Evolutionary conservation across 148 eudicot genomes (phyloP), one percentile per base, ranked within the genome.

Genomic region (Camellia lanceoleosa): DNA sequence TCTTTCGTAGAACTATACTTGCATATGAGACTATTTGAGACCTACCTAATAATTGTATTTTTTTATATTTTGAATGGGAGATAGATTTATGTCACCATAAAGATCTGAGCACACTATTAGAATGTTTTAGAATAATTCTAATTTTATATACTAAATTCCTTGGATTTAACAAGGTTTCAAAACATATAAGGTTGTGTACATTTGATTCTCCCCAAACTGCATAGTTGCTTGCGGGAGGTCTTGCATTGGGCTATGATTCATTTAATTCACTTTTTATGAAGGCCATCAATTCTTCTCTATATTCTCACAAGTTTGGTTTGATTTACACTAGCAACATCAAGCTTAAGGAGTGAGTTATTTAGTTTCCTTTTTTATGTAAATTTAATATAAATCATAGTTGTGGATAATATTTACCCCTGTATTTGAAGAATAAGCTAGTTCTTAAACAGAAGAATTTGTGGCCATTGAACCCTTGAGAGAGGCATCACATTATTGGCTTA

Each of bases 391-490:
- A 43, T 66, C 5, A 15, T 55, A 20, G 19, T 16, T 44, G 69
- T 60, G 47, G 47, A 5, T 71, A 51, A 46, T 47, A 13, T 43
- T 44, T 56, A n/a, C 3, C 75, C 71, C 54, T 51, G 55, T 54
- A 44, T 7, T 51, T 14, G 12, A n/a, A 23, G 52, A 71, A 14
- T 63, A 71, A 71, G 49, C 56, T 73, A 71, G 13, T 64, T 42
- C 49, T 41, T n/a, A 71, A 0, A 11, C 59, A 18, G 65, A 49
- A 71, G 6, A 47, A 47, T 47, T 71, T 49, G 74, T 71, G 74
- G 13, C 30, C 58, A 51, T 71, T 71, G 58, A 71, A 71, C n/a
- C 56, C 71, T 78, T 19, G 52, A 59, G 6, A 1, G 62, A 65
- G 61, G 38, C 3, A 56, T 68, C 54, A 67, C 18, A 14, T 19